Conservation (phyloP, 306 rosid genomes). For the Cercis canadensis region DNA sequence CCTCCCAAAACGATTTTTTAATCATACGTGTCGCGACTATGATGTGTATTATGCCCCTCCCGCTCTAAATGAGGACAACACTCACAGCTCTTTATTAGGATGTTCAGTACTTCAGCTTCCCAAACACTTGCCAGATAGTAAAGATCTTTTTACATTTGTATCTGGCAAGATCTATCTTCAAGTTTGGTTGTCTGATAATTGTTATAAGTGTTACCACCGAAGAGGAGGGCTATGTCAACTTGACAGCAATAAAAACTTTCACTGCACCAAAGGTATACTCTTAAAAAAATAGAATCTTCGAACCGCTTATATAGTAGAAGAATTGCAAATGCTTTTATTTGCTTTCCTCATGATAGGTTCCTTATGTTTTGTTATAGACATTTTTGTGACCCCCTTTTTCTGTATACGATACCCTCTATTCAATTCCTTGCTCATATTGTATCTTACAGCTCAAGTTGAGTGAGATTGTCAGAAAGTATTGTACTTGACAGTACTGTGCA, state of each 20-base stretch:
- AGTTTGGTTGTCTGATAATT: constrained; percentile 18
- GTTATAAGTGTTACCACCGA: constrained; percentile 21
- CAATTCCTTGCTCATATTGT: neutral
- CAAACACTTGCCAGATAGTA: neutral
- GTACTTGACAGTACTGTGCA: neutral
- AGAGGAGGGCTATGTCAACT: constrained; percentile 28
- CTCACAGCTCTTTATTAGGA: too few relatives aligned
- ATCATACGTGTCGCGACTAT: neutral
- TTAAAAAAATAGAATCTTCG: neutral
- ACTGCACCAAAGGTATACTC: constrained; percentile 28
- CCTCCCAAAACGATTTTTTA: neutral
- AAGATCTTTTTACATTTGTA: neutral
- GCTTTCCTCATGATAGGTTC: neutral
- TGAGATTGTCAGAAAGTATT: neutral
- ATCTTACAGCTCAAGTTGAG: neutral
- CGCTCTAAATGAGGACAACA: neutral
- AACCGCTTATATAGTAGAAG: neutral
- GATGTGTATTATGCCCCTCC: neutral
- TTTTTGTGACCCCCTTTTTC: neutral
- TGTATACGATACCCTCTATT: neutral
- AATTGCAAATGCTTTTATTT: neutral
- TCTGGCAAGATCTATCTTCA: neutral
- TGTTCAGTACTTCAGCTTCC: constrained; percentile 41
- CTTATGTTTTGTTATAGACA: neutral
- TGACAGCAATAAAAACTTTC: neutral